Evolutionary conservation across 176 grass and related monocot genomes (phyloP), one percentile per base, ranked within the genome.

Genomic region (Musa schizocarpa): DNA sequence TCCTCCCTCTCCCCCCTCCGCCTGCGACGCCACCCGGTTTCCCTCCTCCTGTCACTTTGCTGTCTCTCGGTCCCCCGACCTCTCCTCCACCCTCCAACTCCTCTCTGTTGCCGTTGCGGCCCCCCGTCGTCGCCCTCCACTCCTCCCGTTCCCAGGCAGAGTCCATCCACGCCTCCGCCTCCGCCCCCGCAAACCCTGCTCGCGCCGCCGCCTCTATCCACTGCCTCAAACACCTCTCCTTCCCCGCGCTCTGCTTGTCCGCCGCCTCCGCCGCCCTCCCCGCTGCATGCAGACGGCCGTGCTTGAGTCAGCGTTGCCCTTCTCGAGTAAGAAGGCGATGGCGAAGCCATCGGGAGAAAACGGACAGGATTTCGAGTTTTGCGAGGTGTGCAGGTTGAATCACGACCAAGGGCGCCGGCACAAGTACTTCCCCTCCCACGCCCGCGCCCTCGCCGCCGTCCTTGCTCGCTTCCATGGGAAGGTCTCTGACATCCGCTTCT

Each of bases 321-420:
- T 11, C 65, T 78, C 52, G 34, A 43, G 4, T 6, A 24, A 23
- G 8, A 69, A 50, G 2, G 67, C 67, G 14, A 69, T 50, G 27
- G 34, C 67, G 17, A 69, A 50, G 27, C 17, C 13, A 69, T 49
- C 29, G 5, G 26, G 62, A 52, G 13, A 19, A 74, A 21, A 68
- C 50, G 53, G 17, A 70, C 24, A 57, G 71, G 76, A 62, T 53
- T 62, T 85, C 73, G 77, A 92, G 57, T 87, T 86, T 86, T 99
- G 90, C 84, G 86, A 89, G 56, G 76, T 99, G 50, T 94, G 95
- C 81, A 82, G 65, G 68, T 59, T 77, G 66, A 89, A 98, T 82
- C 90, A 98, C 82, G 81, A 89, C 80, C 90, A 91, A 64, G 95
- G 95, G 10, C 84, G 80, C 14, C 86, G 88, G 53, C 90, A 98